phyloP scores from a whole-genome alignment of 352 stramenopile genomes.

The Thalassiosira pacifica region DNA sequence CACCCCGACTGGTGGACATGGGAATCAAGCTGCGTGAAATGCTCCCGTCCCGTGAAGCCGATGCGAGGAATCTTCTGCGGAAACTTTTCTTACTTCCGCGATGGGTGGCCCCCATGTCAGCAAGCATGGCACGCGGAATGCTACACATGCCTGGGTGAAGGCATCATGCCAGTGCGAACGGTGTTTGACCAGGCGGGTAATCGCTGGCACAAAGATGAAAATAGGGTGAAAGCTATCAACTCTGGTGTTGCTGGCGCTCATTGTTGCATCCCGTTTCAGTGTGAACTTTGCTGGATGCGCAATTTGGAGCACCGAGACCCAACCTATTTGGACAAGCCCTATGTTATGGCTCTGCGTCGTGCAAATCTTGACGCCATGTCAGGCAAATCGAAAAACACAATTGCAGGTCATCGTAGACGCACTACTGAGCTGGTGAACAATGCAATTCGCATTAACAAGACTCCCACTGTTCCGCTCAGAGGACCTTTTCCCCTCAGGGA shows the following conservation, averaged over 20 bases:
- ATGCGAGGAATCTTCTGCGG: slow-evolving; percentile 60
- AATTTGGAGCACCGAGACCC: slow-evolving; percentile 15
- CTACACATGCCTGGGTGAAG: slow-evolving; percentile 23
- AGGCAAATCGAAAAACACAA: slow-evolving; percentile 6
- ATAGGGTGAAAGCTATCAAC: background rate
- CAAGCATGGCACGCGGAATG: slow-evolving; percentile 36
- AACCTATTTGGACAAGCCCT: slow-evolving; percentile 7
- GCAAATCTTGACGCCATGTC: slow-evolving; percentile 61
- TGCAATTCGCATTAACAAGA: slow-evolving; percentile 5
- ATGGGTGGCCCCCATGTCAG: slow-evolving; percentile 18
- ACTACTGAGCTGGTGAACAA: slow-evolving; percentile 2
- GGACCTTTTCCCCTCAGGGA: slow-evolving; percentile 34
- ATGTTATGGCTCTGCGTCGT: slow-evolving; percentile 37
- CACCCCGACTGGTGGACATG: slow-evolving; percentile 39
- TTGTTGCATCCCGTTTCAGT: slow-evolving; percentile 43
- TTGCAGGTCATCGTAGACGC: background rate
- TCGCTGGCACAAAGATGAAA: slow-evolving; percentile 10
- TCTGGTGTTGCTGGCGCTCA: slow-evolving; percentile 10
- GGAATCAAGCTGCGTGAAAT: slow-evolving; percentile 34
- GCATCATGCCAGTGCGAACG: slow-evolving; percentile 2
- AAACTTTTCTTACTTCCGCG: slow-evolving; percentile 52
- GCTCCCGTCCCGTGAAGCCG: slow-evolving; percentile 13
- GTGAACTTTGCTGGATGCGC: slow-evolving; percentile 48
- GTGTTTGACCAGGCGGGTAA: slow-evolving; percentile 20
- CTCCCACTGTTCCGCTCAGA: slow-evolving; percentile 6